A percentile compares a stretch with the other conserved stretches of the same genome.
Conservation (phyloP, 2,329 filamentous ascomycete species). For the Cladophialophora chaetospira region DNA sequence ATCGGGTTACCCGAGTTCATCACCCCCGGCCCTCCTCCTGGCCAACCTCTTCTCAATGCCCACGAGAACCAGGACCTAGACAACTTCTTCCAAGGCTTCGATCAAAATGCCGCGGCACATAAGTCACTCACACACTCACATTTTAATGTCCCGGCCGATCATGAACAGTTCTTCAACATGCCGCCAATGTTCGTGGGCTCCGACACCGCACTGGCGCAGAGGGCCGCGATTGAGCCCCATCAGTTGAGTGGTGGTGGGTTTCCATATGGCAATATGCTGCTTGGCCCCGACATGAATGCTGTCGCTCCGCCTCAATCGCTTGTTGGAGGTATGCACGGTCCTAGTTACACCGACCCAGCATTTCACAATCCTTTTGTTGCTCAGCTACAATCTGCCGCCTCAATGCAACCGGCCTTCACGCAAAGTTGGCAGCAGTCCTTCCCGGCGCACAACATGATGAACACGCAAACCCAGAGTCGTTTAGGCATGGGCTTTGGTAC, state of each 20-base stretch:
- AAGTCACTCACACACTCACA: slow-evolving; percentile 20
- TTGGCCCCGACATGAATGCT: slow-evolving; percentile 19
- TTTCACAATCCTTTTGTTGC: slow-evolving; percentile 15
- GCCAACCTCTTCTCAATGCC: slow-evolving; percentile 32
- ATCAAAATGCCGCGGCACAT: slow-evolving; percentile 24
- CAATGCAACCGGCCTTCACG: slow-evolving; percentile 24
- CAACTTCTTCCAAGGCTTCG: slow-evolving; percentile 33
- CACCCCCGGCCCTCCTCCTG: slow-evolving; percentile 29
- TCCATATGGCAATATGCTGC: slow-evolving; percentile 19
- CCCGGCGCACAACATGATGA: slow-evolving; percentile 11
- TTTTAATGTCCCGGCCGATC: slow-evolving; percentile 20
- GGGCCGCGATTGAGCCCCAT: slow-evolving; percentile 23
- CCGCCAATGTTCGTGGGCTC: slow-evolving; percentile 32
- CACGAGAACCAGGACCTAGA: slow-evolving; percentile 31
- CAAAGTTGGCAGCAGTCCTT: slow-evolving; percentile 28
- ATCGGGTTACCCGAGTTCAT: slow-evolving; percentile 32
- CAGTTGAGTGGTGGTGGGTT: slow-evolving; percentile 20
- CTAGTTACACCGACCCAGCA: slow-evolving; percentile 13
- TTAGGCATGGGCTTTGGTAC: slow-evolving; percentile 29
- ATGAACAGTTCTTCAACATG: slow-evolving; percentile 29
- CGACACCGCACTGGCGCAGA: slow-evolving; percentile 26
- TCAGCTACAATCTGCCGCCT: slow-evolving; percentile 19
- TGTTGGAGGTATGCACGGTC: slow-evolving; percentile 15
- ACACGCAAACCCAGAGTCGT: slow-evolving; percentile 14
- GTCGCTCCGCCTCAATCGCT: slow-evolving; percentile 13